Evolutionary conservation across 2,329 filamentous ascomycete genomes (phyloP).

Genomic region (Colletotrichum destructivum): DNA sequence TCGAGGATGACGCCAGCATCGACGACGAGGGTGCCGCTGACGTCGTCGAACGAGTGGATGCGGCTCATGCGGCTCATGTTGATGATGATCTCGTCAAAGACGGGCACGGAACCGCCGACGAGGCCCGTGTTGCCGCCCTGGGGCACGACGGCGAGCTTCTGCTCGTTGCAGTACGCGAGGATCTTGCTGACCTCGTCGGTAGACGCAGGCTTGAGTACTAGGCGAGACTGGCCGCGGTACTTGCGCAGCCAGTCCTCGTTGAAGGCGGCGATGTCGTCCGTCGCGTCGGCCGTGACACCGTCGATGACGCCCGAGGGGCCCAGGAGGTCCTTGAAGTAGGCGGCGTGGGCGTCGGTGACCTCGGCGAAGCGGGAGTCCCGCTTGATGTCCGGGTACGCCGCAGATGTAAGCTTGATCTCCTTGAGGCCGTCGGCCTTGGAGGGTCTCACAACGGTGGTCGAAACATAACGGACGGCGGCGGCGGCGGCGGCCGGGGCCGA

Average conservation of each 20-base stretch:
- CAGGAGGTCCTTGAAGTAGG: conserved; percentile 85
- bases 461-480: conserved; percentile 27
- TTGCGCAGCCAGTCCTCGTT: conserved; percentile 99
- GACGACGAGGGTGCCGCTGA: conserved; percentile 89
- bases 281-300: conserved; percentile 79
- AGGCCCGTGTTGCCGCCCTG: conserved; percentile 98
- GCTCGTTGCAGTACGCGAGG: conserved; percentile 94
- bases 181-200: conserved; percentile 93
- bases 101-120: conserved; percentile 94
- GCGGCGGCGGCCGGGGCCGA: conserved; percentile 33
- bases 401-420: conserved; percentile 80
- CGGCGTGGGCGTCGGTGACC: conserved; percentile 84
- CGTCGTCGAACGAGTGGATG: conserved; percentile 92
- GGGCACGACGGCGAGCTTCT: conserved; percentile 92
- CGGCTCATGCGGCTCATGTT: conserved; percentile 92
- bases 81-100: conserved; percentile 98
- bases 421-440: conserved; percentile 34
- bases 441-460: conserved; percentile 36
- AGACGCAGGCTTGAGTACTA: conserved; percentile 88
- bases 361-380: conserved; percentile 82
- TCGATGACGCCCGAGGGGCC: conserved; percentile 88
- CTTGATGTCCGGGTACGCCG: conserved; percentile 87
- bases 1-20: conserved; percentile 95
- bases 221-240: conserved; percentile 89
- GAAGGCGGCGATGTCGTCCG: conserved; percentile 89